Conservation (phyloP, 2,329 filamentous ascomycete genomes). For the Phaeoacremonium minimum region DNA sequence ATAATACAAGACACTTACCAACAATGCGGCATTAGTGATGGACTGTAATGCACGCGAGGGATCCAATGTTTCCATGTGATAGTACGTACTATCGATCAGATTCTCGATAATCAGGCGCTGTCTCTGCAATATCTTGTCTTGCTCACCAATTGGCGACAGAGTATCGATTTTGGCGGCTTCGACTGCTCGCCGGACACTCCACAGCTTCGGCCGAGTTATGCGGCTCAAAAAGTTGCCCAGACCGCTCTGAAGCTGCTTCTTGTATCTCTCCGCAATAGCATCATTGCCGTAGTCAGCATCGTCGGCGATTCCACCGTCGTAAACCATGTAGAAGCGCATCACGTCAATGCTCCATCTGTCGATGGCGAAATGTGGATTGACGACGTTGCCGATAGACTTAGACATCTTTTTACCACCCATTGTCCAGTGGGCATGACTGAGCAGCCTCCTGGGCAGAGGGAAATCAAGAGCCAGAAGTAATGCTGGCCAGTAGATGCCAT, state of each 20-base stretch:
- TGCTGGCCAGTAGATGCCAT: slow-evolving; percentile 97
- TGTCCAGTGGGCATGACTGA: slow-evolving; percentile 95
- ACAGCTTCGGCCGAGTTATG: slow-evolving; percentile 63
- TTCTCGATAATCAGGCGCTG: slow-evolving; percentile 23
- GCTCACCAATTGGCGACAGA: neutral
- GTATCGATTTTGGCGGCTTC: slow-evolving; percentile 17
- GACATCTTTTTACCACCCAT: slow-evolving; percentile 92
- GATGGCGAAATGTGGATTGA: slow-evolving; percentile 89
- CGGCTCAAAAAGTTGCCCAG: slow-evolving; percentile 78
- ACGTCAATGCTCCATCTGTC: slow-evolving; percentile 84
- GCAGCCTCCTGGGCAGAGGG: slow-evolving; percentile 70
- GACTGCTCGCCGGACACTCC: slow-evolving; percentile 62
- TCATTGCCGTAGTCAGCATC: slow-evolving; percentile 85
- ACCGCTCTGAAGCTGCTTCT: slow-evolving; percentile 70
- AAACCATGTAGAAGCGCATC: slow-evolving; percentile 84
- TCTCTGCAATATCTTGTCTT: slow-evolving; percentile 1
- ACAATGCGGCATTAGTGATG: slow-evolving; percentile 58
- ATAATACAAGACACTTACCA: too few relatives aligned
- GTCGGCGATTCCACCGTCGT: slow-evolving; percentile 69
- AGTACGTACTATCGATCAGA: slow-evolving; percentile 35
- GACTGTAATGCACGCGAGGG: slow-evolving; percentile 6
- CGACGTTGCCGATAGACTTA: slow-evolving; percentile 90
- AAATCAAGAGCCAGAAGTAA: slow-evolving; percentile 86
- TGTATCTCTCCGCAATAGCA: slow-evolving; percentile 71
- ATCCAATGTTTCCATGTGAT: slow-evolving; percentile 19